Conservation (phyloP, 345 rosid genomes). For the Gossypium australe region DNA sequence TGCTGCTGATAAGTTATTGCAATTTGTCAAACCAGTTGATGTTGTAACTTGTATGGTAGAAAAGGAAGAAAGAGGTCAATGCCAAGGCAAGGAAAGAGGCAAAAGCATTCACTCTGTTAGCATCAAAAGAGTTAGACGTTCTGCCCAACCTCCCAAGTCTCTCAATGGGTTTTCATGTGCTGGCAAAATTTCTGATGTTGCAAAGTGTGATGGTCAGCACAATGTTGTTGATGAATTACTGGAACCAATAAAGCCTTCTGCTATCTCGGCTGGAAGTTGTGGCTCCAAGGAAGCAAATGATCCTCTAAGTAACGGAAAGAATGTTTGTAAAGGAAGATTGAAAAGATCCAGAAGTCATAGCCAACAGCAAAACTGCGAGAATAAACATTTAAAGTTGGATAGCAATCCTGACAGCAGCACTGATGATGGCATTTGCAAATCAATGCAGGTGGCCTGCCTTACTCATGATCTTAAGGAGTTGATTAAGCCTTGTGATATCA, state of each 20-base stretch:
- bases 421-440: slow-evolving; percentile 8
- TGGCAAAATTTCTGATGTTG: not conserved
- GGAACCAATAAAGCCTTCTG: slow-evolving; percentile 18
- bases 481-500: not conserved
- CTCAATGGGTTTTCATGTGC: not conserved
- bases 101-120: slow-evolving; percentile 18
- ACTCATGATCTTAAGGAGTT: not conserved
- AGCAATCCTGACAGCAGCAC: slow-evolving; percentile 11
- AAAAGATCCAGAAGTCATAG: slow-evolving; percentile 32
- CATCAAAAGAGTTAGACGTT: slow-evolving; percentile 17
- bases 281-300: slow-evolving; percentile 24
- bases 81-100: slow-evolving; percentile 19
- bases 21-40: slow-evolving; percentile 4
- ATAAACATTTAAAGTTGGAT: slow-evolving; percentile 16
- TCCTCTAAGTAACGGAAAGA: slow-evolving; percentile 17
- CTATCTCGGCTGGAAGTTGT: slow-evolving; percentile 20
- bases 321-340: slow-evolving; percentile 8
- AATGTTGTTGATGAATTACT: slow-evolving; percentile 10
- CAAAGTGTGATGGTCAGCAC: not conserved
- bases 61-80: slow-evolving; percentile 15
- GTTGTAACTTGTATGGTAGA: slow-evolving; percentile 5
- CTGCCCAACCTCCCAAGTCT: slow-evolving; percentile 14
- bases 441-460: slow-evolving; percentile 9
- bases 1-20: slow-evolving; percentile 7
- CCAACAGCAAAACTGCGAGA: slow-evolving; percentile 19